Evolutionary conservation across 2,329 filamentous ascomycete species (phyloP).

Genomic region (Phyllosticta ampelicida): DNA sequence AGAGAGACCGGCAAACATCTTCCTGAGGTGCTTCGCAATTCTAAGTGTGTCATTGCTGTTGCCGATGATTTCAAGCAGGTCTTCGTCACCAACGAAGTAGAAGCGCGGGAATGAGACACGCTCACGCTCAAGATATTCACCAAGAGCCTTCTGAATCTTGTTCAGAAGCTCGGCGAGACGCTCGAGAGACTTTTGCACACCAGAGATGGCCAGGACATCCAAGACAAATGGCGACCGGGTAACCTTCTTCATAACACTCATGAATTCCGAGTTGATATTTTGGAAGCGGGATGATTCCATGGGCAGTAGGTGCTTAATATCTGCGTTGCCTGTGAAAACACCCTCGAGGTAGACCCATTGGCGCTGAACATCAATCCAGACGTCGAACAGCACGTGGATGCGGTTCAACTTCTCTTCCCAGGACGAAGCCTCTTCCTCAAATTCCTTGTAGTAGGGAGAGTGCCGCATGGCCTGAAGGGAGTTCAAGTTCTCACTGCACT

Average conservation of each 20-base stretch:
- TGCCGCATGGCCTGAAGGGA: constrained; percentile 98
- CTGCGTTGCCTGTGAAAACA: constrained; percentile 95
- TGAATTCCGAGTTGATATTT: constrained; percentile 98
- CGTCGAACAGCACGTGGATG: constrained; percentile 94
- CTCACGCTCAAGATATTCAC: constrained; percentile 97
- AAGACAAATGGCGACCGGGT: constrained; percentile 93
- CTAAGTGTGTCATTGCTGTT: constrained; percentile 96
- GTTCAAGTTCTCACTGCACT: constrained; percentile 96
- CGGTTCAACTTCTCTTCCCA: constrained; percentile 99
- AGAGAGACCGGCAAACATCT: constrained; percentile 97
- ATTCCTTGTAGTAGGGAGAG: constrained; percentile 98
- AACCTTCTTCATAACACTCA: constrained; percentile 99
- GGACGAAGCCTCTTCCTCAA: constrained; percentile 88
- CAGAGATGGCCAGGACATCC: constrained; percentile 90
- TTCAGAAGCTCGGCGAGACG: constrained; percentile 92
- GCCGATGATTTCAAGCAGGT: constrained; percentile 96
- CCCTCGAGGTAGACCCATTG: constrained; percentile 99
- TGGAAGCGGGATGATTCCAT: constrained; percentile 95
- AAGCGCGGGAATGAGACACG: constrained; percentile 95
- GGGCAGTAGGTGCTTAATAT: constrained; percentile 95
- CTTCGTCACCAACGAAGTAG: constrained; percentile 98
- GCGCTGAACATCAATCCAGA: constrained; percentile 99
- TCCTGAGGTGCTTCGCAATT: constrained; percentile 97
- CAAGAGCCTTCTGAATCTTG: constrained; percentile 98
- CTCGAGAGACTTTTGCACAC: constrained; percentile 91